phyloP scores from a whole-genome alignment of 1,139 yeast genomes.

The Yamadazyma oceani region DNA sequence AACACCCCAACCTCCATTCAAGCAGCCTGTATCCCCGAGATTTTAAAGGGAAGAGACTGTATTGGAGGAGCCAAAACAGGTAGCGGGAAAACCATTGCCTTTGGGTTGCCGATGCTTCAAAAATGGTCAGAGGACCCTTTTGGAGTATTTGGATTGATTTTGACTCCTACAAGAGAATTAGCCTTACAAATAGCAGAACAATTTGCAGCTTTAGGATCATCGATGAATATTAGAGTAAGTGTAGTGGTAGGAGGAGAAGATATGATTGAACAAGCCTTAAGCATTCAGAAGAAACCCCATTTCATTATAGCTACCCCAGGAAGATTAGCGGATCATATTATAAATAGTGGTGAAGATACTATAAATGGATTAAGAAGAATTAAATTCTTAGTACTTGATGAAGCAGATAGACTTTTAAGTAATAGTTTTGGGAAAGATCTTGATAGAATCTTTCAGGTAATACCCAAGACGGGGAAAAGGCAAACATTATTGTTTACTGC shows the following conservation, averaged over 20 bases:
- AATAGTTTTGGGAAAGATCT: conserved; percentile 82
- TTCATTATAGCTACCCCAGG: conserved; percentile 98
- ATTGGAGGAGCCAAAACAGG: conserved; percentile 99
- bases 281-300: conserved; percentile 82
- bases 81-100: conserved; percentile 96
- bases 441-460: conserved; percentile 62
- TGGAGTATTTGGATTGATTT: conserved; percentile 84
- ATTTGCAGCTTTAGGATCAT: conserved; percentile 87
- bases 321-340: conserved; percentile 87
- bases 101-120: conserved; percentile 93
- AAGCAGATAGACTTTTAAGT: conserved; percentile 89
- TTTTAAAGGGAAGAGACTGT: conserved; percentile 81
- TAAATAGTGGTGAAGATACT: conserved; percentile 88
- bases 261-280: conserved; percentile 81
- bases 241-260: conserved; percentile 96
- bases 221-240: conserved; percentile 76
- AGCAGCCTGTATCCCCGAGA: conserved; percentile 82
- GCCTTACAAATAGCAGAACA: conserved; percentile 98
- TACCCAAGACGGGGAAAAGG: conserved; percentile 71
- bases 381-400: conserved; percentile 85
- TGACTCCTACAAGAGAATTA: conserved; percentile 94
- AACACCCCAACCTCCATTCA: conserved; percentile 85
- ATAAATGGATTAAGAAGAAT: conserved; percentile 74
- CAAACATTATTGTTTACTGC: conserved; percentile 94
- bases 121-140: conserved; percentile 94